phyloP scores from a whole-genome alignment of 345 rosid species.

The Hevea brasiliensis region DNA sequence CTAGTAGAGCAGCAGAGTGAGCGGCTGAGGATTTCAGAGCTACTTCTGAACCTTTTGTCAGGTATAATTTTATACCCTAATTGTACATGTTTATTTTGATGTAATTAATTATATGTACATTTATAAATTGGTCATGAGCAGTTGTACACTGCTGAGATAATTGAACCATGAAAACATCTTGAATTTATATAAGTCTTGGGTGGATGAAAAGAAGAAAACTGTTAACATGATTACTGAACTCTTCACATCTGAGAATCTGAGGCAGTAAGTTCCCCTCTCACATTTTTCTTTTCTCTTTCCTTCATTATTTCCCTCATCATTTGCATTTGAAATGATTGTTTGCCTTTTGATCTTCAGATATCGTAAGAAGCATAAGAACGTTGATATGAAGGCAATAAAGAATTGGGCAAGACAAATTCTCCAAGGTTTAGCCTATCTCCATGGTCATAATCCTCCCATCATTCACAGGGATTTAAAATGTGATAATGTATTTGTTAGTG shows the following conservation, averaged over 20 bases:
- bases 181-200: slow-evolving; percentile 76
- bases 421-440: slow-evolving; percentile 80
- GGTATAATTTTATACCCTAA: too few relatives aligned
- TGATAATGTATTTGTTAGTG: slow-evolving; percentile 90
- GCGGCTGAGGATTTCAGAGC: too few relatives aligned
- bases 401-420: slow-evolving; percentile 91
- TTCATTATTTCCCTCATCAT: not conserved
- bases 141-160: slow-evolving; percentile 67
- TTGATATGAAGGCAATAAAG: slow-evolving; percentile 83
- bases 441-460: slow-evolving; percentile 87
- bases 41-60: too few relatives aligned
- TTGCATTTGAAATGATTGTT: not conserved
- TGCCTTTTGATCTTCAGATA: slow-evolving; percentile 46
- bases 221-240: slow-evolving; percentile 92
- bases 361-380: slow-evolving; percentile 79
- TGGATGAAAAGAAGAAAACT: slow-evolving; percentile 67
- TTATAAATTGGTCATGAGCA: too few relatives aligned
- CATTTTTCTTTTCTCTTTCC: not conserved
- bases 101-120: too few relatives aligned
- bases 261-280: slow-evolving; percentile 43
- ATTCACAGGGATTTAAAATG: slow-evolving; percentile 94
- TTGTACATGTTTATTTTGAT: too few relatives aligned
- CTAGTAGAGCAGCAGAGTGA: too few relatives aligned
- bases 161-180: slow-evolving; percentile 73
- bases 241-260: slow-evolving; percentile 85